Evolutionary conservation across 257 asterid species (phyloP).

Genomic region (Euphrasia confusa): DNA sequence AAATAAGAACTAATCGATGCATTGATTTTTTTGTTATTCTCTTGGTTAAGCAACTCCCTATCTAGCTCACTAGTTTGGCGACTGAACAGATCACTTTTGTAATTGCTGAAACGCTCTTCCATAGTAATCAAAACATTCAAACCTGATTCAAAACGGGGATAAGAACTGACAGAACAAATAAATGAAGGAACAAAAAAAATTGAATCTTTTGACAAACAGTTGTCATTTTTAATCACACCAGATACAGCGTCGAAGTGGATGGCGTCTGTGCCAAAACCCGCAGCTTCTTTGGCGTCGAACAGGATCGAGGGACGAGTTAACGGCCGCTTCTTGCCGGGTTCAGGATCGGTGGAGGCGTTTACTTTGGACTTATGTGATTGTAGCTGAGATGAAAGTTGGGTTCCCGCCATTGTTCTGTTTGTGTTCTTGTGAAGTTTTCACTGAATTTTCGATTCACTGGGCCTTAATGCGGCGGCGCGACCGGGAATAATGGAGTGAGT

Average conservation of each 20-base stretch:
- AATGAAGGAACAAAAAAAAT: not conserved
- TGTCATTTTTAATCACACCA: constrained; percentile 38
- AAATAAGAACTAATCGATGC: constrained; percentile 57
- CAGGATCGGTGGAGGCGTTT: constrained; percentile 45
- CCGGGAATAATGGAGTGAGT: constrained; percentile 4
- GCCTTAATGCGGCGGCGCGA: constrained; percentile 4
- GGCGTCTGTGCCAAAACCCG: constrained; percentile 67
- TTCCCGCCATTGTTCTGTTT: constrained; percentile 41
- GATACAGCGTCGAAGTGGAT: constrained; percentile 44
- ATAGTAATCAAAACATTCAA: constrained; percentile 49
- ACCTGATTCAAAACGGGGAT: constrained; percentile 40
- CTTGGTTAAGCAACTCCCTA: constrained; percentile 60
- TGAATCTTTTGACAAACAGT: not conserved
- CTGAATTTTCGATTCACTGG: not conserved
- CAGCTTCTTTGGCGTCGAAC: constrained; percentile 71
- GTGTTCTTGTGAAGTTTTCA: not conserved
- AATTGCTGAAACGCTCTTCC: constrained; percentile 64
- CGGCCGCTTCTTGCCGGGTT: constrained; percentile 62
- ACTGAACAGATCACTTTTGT: constrained; percentile 68
- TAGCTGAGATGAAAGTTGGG: constrained; percentile 64
- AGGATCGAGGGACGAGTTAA: constrained; percentile 72
- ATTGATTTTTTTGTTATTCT: constrained; percentile 60
- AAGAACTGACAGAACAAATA: not conserved
- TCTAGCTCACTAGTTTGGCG: constrained; percentile 65
- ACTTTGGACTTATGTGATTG: constrained; percentile 49